Evolutionary conservation across 495 filamentous ascomycete species (phyloP).

Genomic region (Amniculicola lignicola): DNA sequence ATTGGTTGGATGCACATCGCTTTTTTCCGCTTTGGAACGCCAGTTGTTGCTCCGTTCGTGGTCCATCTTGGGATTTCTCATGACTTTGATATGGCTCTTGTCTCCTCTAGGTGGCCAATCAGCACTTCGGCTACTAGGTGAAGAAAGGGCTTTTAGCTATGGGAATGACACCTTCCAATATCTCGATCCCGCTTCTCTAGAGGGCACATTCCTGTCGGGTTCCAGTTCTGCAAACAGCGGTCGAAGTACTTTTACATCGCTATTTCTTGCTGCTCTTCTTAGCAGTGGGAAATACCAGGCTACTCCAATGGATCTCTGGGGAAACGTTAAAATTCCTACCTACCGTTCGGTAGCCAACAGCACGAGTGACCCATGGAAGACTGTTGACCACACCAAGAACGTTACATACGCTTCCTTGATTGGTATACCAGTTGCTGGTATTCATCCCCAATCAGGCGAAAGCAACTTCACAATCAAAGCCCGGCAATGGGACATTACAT

Average conservation of each 20-base stretch:
- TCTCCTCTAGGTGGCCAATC: conserved; percentile 29
- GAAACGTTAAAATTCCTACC: conserved; percentile 26
- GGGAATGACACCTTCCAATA: conserved; percentile 11
- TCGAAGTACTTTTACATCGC: conserved; percentile 16
- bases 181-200: not conserved
- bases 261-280: conserved; percentile 22
- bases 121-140: conserved; percentile 17
- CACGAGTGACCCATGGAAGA: not conserved
- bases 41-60: conserved; percentile 10
- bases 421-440: conserved; percentile 12
- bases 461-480: conserved; percentile 10
- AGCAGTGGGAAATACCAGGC: conserved; percentile 14
- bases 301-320: conserved; percentile 27
- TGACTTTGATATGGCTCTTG: conserved; percentile 17
- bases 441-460: not conserved
- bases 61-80: conserved; percentile 11
- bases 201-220: conserved; percentile 11
- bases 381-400: conserved; percentile 2
- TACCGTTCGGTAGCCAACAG: conserved; percentile 9
- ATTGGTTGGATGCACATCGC: conserved; percentile 22
- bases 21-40: conserved; percentile 25
- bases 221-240: conserved; percentile 19
- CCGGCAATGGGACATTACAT: conserved; percentile 17
- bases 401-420: conserved; percentile 20
- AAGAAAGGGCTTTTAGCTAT: not conserved